Percentiles rank a stretch among this genome's conserved stretches.
Evolutionary conservation across 441 rosid genomes (phyloP).

Genomic region (Brassica balearica): DNA sequence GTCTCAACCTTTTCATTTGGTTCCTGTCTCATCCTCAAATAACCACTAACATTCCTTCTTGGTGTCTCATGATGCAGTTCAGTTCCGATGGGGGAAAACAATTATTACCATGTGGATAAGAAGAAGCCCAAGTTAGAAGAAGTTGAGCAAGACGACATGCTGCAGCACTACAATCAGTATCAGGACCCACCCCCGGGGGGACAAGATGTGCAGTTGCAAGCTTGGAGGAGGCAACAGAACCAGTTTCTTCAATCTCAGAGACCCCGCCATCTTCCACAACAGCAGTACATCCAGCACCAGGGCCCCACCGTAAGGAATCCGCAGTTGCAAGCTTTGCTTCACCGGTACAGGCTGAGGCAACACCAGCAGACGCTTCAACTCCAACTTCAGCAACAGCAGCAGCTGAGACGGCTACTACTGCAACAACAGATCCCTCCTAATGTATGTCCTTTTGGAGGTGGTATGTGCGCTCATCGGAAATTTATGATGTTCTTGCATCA

Average conservation of each 20-base stretch:
- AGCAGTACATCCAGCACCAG: slow-evolving; percentile 50
- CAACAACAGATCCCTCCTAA: slow-evolving; percentile 61
- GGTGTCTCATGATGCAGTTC: slow-evolving; percentile 68
- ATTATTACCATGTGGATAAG: slow-evolving; percentile 72
- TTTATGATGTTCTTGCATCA: slow-evolving; percentile 94
- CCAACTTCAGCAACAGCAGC: slow-evolving; percentile 55
- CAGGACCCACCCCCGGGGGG: no score
- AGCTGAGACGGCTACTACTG: slow-evolving; percentile 74
- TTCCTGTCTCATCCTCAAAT: slow-evolving; percentile 60
- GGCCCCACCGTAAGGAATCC: neutral
- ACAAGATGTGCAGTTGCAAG: slow-evolving; percentile 50
- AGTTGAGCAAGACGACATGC: slow-evolving; percentile 81
- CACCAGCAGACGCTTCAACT: slow-evolving; percentile 80
- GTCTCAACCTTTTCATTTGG: slow-evolving; percentile 34
- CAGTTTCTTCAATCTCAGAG: slow-evolving; percentile 85
- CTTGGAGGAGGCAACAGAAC: slow-evolving; percentile 60
- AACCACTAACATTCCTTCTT: slow-evolving; percentile 69
- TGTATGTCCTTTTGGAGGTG: slow-evolving; percentile 73
- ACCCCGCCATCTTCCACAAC: slow-evolving; percentile 62
- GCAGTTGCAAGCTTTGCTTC: slow-evolving; percentile 63
- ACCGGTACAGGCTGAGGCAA: slow-evolving; percentile 66
- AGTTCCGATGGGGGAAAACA: slow-evolving; percentile 63
- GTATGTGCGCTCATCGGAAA: slow-evolving; percentile 83
- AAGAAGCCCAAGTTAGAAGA: slow-evolving; percentile 73
- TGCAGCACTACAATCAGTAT: slow-evolving; percentile 59